Evolutionary conservation across 1,139 yeast species (phyloP), one percentile per base, ranked within the genome.

Genomic region (Yamadazyma sp.): DNA sequence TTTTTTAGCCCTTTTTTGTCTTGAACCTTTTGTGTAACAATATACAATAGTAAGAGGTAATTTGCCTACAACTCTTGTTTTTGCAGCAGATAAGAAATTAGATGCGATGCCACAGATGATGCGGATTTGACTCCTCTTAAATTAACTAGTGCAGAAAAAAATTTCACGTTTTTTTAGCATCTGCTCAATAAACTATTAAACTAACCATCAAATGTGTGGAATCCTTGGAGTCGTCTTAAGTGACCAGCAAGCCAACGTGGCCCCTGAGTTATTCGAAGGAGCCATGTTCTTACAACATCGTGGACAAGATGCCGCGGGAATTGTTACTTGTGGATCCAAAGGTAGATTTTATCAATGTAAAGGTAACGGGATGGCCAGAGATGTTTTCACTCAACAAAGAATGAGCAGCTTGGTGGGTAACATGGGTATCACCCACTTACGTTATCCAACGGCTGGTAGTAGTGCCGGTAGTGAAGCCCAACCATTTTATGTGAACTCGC

Each of bases 221-320:
- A 84, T 92, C 47, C 70, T 90, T 53, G 98, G 96, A 45, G 74
- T 90, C 41, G 86, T 88, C 34, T 72, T 88, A 45, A 88, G 96
- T 11, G 87, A 89, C 61, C 85, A 82, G 50, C 64, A 71, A 23
- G 76, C 74, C 37, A 74, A 78, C 42, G 97, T 86, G 37, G 94
- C 96, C 15, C 81, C 95, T 8, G 97, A 90, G 58, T 71, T 92
- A 39, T 82, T 88, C 46, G 98, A 92, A 62, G 97, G 96, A 14
- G 86, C 95, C 46, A 81, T 89, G 71, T 92, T 85, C 60, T 72
- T 92, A 46, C 99, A 92, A 61, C 99, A 92, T 60, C 79, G 99
- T 57, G 99, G 99, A 33, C 99, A 92, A 65, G 99, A 92, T 62
- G 99, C 99, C 10, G 97, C 97, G n/a, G 99, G 99, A 47, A 90